A percentile compares a stretch with the other conserved stretches of the same genome.
These are phyloP conservation scores for Rubroshorea leprosula DNA, from an alignment of 345 rosid genomes.

Conservation along the genomic window DNA sequence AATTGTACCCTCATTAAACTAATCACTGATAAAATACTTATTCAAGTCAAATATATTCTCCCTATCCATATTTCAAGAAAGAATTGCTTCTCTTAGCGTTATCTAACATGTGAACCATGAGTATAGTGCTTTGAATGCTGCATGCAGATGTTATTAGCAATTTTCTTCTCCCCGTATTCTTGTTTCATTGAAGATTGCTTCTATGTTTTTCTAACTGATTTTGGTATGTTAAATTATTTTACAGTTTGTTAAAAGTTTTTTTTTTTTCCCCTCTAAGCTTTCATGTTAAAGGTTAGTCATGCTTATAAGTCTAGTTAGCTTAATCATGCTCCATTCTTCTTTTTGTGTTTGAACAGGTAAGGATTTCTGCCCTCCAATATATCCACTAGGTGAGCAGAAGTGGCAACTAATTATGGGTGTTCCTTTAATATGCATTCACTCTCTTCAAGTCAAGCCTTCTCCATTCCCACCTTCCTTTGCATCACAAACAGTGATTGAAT, in stretches of 20 bases:
- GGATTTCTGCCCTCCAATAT: constrained; percentile 81
- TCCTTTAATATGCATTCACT: constrained; percentile 75
- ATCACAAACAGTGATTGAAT: constrained; percentile 72
- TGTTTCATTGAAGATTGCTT: too few relatives aligned
- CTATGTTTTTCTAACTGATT: constrained; percentile 49
- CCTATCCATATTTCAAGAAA: too few relatives aligned
- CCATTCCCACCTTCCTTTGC: constrained; percentile 81
- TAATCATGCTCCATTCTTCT: background rate
- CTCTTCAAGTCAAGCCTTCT: constrained; percentile 91
- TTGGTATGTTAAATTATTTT: constrained; percentile 47
- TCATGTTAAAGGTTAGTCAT: too few relatives aligned
- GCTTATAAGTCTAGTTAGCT: background rate
- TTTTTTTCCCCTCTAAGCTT: too few relatives aligned
- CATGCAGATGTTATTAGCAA: too few relatives aligned
- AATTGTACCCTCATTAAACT: too few relatives aligned
- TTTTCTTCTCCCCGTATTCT: too few relatives aligned
- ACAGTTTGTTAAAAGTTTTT: background rate
- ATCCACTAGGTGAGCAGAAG: constrained; percentile 69
- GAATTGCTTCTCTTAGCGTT: too few relatives aligned
- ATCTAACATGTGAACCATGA: too few relatives aligned
- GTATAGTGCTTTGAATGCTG: too few relatives aligned
- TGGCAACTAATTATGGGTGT: constrained; percentile 54
- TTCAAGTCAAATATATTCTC: too few relatives aligned
- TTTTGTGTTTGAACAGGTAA: constrained; percentile 42
- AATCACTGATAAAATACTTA: too few relatives aligned